Base-by-base conservation (phyloP, 495 filamentous ascomycete genomes). In the Sphaerosporella brunnea region DNA sequence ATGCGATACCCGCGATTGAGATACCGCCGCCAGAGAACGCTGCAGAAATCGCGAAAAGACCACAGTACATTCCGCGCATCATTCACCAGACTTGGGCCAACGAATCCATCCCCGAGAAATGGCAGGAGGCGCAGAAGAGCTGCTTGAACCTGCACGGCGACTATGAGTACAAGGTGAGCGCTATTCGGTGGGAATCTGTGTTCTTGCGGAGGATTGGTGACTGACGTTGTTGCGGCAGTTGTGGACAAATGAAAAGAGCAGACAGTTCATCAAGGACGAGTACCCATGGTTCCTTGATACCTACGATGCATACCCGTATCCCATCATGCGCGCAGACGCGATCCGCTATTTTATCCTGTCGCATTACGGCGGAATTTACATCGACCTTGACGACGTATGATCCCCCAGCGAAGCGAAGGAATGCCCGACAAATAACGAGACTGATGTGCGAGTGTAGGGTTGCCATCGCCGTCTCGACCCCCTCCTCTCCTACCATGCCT, bases 71-170 rank as follows among this genome's bases (percentile, higher is more conserved):
- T 43, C 84, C 84, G 28, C 88, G 86, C 67, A 88, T 92, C 50
- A 83, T 93, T 47, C 84, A 93, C 61, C 84, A 93, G 60, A 85
- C 86, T 23, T 93, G 82, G 62, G 73, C 75, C 51, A 84, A 86
- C 59, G 72, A 80, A 43, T 73, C 70, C 8, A 79, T 93, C 41
- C 85, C 84, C 0, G 70, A 66, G 49, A 73, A 77, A 47, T 92
- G 84, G 85, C 63, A 66, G 45, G 72, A 71, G 24, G 75, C 81
- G 30, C 82, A 86, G 51, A 66, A 78, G 64, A 79, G 71, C 49
- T 92, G 85, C 62, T 65, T 83, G 47, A 73, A 87, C 34, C 54
- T 84, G 45, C 84, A 93, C 51, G 66, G 69, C 3, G 79, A 79
- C 50, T 90, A 84, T 48, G 80, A 90, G 52, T 87, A 87, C 62